Percentiles rank a stretch among this genome's conserved stretches.
phyloP scores from a whole-genome alignment of 1,139 yeast species.

The Lodderomyces parapsilosis region DNA sequence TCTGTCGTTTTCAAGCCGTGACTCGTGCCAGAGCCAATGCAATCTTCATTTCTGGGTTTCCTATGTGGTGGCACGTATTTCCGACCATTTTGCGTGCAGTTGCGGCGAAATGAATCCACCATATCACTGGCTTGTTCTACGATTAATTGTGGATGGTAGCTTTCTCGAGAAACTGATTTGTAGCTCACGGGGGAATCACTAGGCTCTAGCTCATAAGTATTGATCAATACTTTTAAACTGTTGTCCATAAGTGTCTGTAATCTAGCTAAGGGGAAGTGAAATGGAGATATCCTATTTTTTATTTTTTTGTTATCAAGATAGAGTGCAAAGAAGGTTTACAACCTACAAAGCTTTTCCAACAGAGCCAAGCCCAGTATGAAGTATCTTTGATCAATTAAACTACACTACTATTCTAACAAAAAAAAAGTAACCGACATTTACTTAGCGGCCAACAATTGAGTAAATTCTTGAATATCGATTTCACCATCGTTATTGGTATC shows the following conservation, averaged over 20 bases:
- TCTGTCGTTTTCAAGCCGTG: not conserved
- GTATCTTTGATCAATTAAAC: not conserved
- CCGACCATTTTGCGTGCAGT: not conserved
- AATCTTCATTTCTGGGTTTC: not conserved
- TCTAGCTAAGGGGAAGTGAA: no score
- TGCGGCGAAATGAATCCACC: not conserved
- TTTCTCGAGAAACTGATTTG: not conserved
- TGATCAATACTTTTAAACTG: not conserved
- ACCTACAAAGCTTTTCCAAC: no score
- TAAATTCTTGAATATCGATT: conserved; percentile 94
- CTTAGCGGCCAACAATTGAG: conserved; percentile 64
- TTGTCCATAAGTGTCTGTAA: no score
- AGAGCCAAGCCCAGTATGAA: no score
- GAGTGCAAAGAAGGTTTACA: no score
- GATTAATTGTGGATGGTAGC: not conserved
- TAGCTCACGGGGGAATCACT: not conserved
- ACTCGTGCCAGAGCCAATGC: no score
- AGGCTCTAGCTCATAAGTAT: not conserved
- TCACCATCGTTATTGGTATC: conserved; percentile 95
- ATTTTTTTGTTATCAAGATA: no score
- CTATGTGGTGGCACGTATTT: conserved; percentile 1
- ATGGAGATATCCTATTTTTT: no score
- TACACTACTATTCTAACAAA: not conserved
- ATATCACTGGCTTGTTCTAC: not conserved
- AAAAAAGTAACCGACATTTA: conserved; percentile 18